A percentile compares a stretch with the other conserved stretches of the same genome.
Evolutionary conservation across 1,284 basidiomycete species (phyloP).

Genomic region (Neotropicomus parvogracilis): DNA sequence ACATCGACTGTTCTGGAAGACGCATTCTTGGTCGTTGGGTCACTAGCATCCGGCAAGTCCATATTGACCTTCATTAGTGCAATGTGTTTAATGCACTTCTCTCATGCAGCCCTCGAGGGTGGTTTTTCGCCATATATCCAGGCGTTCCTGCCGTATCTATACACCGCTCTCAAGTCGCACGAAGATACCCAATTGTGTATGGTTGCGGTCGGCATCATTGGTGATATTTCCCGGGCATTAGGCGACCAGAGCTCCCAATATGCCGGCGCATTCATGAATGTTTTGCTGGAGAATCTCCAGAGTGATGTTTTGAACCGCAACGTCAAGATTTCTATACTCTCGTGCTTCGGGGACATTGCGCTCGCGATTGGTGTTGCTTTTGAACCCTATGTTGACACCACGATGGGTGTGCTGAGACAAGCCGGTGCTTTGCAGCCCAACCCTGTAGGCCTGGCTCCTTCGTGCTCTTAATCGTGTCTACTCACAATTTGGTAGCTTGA

Average conservation of each 20-base stretch:
- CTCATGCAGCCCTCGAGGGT: conserved; percentile 66
- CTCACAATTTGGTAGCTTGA: conserved; percentile 56
- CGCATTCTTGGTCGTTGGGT: conserved; percentile 93
- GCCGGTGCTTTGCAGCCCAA: conserved; percentile 85
- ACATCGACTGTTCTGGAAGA: conserved; percentile 97
- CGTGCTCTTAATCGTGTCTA: neutral
- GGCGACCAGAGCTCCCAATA: conserved; percentile 82
- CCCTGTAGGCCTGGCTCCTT: conserved; percentile 52
- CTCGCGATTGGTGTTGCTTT: conserved; percentile 87
- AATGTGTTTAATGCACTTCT: neutral
- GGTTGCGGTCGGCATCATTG: conserved; percentile 93
- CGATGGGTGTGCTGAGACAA: conserved; percentile 89
- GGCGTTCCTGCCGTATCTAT: conserved; percentile 88
- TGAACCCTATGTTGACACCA: conserved; percentile 86
- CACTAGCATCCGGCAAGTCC: conserved; percentile 66
- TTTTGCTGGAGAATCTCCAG: conserved; percentile 88
- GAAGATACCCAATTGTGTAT: conserved; percentile 96
- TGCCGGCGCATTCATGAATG: conserved; percentile 85
- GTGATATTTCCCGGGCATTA: conserved; percentile 91
- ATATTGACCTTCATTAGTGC: neutral
- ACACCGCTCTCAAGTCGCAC: conserved; percentile 86
- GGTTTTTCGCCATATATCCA: conserved; percentile 87
- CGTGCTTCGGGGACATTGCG: conserved; percentile 96
- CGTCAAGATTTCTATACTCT: conserved; percentile 94
- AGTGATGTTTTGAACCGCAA: conserved; percentile 88